A percentile compares a stretch with the other conserved stretches of the same genome.
Evolutionary conservation across 768 basidiomycete species (phyloP).

Genomic region (Boletus barrowsii): DNA sequence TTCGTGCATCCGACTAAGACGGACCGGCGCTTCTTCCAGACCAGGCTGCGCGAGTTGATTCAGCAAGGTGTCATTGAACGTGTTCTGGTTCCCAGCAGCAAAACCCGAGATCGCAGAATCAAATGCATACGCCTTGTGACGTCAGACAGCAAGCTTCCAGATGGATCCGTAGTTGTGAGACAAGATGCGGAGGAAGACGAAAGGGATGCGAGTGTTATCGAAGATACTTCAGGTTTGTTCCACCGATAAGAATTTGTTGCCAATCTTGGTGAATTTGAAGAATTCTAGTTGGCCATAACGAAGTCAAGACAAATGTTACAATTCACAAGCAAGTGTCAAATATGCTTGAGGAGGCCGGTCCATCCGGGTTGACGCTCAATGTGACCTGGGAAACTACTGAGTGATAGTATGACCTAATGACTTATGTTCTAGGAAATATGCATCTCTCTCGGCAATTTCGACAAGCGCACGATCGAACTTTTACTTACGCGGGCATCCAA

Average conservation of each 20-base stretch:
- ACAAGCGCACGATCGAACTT: conserved; percentile 82
- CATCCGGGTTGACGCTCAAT: conserved; percentile 67
- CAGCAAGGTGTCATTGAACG: conserved; percentile 73
- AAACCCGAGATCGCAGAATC: conserved; percentile 43
- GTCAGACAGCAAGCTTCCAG: conserved; percentile 35
- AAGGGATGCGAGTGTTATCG: conserved; percentile 28
- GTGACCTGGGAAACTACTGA: conserved; percentile 35
- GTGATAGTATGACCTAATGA: conserved; percentile 3
- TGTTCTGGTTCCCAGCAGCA: conserved; percentile 62
- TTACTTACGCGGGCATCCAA: conserved; percentile 68
- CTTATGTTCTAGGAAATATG: conserved; percentile 55
- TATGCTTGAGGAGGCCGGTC: conserved; percentile 64
- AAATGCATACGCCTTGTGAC: conserved; percentile 67
- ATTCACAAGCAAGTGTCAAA: conserved; percentile 81
- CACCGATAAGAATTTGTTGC: not conserved
- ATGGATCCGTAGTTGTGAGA: conserved; percentile 34
- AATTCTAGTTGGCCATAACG: conserved; percentile 34
- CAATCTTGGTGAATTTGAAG: not conserved
- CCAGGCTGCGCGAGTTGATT: conserved; percentile 68
- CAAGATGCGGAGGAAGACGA: conserved; percentile 43
- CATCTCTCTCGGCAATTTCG: conserved; percentile 60
- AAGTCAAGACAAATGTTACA: conserved; percentile 57
- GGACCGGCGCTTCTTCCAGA: conserved; percentile 81
- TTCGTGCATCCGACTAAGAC: conserved; percentile 71
- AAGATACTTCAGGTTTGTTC: conserved; percentile 33